These are phyloP conservation scores for Pseudogymnoascus sp. DNA, from an alignment of 2,329 filamentous ascomycete genomes.

Conservation along the genomic window DNA sequence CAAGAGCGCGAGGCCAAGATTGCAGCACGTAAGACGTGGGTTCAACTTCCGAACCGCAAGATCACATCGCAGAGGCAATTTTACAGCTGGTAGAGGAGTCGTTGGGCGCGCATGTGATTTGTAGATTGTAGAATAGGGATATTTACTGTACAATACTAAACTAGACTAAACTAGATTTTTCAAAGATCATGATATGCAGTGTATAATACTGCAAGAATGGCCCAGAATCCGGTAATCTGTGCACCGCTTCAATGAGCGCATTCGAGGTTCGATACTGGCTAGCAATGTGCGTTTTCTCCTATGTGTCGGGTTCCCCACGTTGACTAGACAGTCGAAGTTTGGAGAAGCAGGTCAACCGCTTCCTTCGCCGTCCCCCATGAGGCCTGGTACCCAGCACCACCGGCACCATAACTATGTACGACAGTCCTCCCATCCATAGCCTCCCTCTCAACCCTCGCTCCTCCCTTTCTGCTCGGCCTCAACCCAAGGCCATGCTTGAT, in stretches of 20 bases:
- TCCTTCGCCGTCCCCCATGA: conserved; percentile 22
- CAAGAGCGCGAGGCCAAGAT: conserved; percentile 71
- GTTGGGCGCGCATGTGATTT: neutral
- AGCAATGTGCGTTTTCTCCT: neutral
- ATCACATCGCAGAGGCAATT: conserved; percentile 80
- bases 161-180: conserved; percentile 1
- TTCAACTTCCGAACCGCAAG: conserved; percentile 77
- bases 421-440: conserved; percentile 17
- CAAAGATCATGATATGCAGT: neutral
- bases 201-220: neutral
- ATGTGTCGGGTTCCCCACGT: neutral
- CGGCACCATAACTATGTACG: conserved; percentile 38
- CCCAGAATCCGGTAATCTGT: neutral
- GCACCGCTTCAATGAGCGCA: neutral
- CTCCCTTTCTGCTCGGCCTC: conserved; percentile 20
- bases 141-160: conserved; percentile 7
- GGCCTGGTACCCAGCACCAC: conserved; percentile 38
- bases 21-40: conserved; percentile 70
- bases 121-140: conserved; percentile 1
- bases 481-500: conserved; percentile 29
- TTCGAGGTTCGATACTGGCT: neutral
- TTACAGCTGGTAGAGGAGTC: conserved; percentile 67
- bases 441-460: conserved; percentile 28
- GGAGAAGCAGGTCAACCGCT: conserved; percentile 17
- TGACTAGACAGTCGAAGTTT: neutral